A percentile compares a stretch with the other conserved stretches of the same genome.
phyloP scores from a whole-genome alignment of 148 eudicot species.

The Gaultheria prostrata region DNA sequence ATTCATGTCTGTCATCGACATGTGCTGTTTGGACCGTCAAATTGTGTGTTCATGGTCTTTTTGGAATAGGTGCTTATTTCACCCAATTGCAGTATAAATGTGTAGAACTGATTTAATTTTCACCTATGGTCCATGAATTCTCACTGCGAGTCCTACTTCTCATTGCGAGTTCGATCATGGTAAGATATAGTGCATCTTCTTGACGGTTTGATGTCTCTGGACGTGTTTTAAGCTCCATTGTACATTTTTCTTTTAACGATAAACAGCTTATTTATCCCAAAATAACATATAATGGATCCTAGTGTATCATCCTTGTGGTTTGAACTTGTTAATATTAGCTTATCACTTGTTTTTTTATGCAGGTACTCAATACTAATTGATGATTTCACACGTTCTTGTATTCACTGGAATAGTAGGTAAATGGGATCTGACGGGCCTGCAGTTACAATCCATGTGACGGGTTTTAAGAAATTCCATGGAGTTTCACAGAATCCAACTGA shows the following conservation, averaged over 20 bases:
- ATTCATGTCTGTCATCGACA: not conserved
- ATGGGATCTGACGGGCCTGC: slow-evolving; percentile 98
- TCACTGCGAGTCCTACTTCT: too few species aligned
- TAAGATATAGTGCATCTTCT: too few species aligned
- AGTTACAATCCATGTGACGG: slow-evolving; percentile 81
- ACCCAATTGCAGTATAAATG: too few species aligned
- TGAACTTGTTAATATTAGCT: not conserved
- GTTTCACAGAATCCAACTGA: slow-evolving; percentile 95
- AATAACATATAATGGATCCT: too few species aligned
- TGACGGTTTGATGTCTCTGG: too few species aligned
- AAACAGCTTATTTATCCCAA: too few species aligned
- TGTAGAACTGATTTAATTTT: too few species aligned
- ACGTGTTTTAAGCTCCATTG: too few species aligned
- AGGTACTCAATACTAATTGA: slow-evolving; percentile 27
- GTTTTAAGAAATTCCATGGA: slow-evolving; percentile 90
- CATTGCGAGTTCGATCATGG: too few species aligned
- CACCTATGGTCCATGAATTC: too few species aligned
- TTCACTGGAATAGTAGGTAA: slow-evolving; percentile 27
- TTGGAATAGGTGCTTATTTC: not conserved
- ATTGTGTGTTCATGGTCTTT: not conserved
- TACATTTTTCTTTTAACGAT: too few species aligned
- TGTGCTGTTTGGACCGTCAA: not conserved
- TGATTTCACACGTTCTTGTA: slow-evolving; percentile 17
- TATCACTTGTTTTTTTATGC: slow-evolving; percentile 24
- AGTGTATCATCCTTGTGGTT: not conserved